These are phyloP conservation scores for Saccharum spontaneum DNA, from an alignment of 176 grass and related monocot species.

Conservation along the genomic window DNA sequence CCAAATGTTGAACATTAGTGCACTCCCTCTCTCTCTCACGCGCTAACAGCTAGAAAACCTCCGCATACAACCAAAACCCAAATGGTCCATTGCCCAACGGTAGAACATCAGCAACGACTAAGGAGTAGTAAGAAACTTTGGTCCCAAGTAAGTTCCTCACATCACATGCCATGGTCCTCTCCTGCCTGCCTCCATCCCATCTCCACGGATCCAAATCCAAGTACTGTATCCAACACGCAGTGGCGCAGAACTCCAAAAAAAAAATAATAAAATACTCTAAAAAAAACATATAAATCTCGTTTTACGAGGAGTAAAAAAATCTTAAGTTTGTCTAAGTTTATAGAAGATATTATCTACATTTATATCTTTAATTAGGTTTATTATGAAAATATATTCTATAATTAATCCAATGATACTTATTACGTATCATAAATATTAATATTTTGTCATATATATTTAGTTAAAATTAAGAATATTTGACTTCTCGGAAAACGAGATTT, in stretches of 20 bases:
- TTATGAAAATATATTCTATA: no score
- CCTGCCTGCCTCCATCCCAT: neutral
- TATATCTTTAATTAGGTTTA: no score
- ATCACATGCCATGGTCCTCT: neutral
- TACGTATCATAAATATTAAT: no score
- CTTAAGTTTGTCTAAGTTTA: no score
- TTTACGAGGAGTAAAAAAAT: no score
- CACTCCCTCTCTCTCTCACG: neutral
- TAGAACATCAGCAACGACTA: neutral
- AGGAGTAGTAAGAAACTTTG: neutral
- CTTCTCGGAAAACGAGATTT: no score
- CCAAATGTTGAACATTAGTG: neutral
- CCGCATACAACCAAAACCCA: neutral
- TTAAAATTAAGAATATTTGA: no score
- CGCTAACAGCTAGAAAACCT: neutral
- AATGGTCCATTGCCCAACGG: neutral
- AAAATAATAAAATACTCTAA: neutral
- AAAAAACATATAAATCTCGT: no score
- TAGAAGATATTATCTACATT: no score
- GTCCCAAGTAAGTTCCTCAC: neutral
- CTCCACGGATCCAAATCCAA: neutral
- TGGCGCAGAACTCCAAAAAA: neutral
- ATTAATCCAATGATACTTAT: no score
- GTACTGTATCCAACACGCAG: constrained; percentile 7
- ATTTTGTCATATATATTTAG: no score